Percentiles rank a stretch among this genome's conserved stretches.
phyloP scores from a whole-genome alignment of 2,329 filamentous ascomycete species.

The Claviceps spartinae region DNA sequence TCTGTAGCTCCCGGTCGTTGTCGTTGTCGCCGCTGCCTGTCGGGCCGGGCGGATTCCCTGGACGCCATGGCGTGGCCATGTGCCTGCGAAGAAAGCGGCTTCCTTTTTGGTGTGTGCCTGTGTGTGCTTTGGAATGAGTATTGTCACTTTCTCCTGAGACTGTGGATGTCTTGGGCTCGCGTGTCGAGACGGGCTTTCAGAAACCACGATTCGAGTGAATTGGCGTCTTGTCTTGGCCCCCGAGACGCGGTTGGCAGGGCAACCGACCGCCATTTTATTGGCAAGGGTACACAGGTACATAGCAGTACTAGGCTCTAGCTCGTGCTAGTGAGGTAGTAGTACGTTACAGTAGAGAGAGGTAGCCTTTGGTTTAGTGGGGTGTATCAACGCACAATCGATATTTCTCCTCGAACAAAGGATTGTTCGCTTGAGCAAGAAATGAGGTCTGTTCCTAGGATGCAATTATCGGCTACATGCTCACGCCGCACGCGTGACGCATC shows the following conservation, averaged over 20 bases:
- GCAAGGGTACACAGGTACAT: not conserved
- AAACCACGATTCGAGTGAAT: not conserved
- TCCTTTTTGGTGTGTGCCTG: not conserved
- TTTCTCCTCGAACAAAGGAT: too few relatives aligned
- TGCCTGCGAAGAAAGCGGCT: not conserved
- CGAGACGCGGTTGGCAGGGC: slow-evolving; percentile 2
- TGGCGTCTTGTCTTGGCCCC: not conserved
- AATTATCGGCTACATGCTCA: too few relatives aligned
- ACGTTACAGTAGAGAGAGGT: too few relatives aligned
- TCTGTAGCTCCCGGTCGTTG: slow-evolving; percentile 16
- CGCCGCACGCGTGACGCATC: too few relatives aligned
- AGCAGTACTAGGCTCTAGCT: not conserved
- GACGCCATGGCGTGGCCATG: slow-evolving; percentile 4
- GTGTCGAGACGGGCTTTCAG: not conserved
- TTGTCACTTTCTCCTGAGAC: not conserved
- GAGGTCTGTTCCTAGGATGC: too few relatives aligned
- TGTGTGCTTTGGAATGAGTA: slow-evolving; percentile 5
- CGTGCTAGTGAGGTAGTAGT: not conserved
- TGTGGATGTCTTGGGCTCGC: not conserved
- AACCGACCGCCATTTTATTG: not conserved
- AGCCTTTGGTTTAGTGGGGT: too few relatives aligned
- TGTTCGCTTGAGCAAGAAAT: too few relatives aligned
- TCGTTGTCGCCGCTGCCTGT: slow-evolving; percentile 14
- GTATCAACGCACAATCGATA: too few relatives aligned
- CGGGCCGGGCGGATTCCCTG: slow-evolving; percentile 6